These are phyloP conservation scores for Trichoderma sp. DNA, from an alignment of 2,329 filamentous ascomycete species.

Conservation along the genomic window DNA sequence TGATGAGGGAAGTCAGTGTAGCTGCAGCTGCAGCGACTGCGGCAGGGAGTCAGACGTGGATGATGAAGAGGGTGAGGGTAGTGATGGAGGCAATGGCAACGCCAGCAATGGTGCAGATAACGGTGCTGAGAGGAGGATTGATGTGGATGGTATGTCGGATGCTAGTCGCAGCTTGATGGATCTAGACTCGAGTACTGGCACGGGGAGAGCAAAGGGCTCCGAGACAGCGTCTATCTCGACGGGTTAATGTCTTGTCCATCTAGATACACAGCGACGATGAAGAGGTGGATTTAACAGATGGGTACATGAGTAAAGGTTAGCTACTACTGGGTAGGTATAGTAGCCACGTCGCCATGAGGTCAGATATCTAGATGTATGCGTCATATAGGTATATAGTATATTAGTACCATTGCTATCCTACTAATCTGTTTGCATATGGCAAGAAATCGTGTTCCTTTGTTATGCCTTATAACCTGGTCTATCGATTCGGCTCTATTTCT, in stretches of 20 bases:
- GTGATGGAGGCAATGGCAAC: conserved; percentile 18
- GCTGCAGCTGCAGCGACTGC: conserved; percentile 41
- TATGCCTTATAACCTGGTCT: background rate
- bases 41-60: conserved; percentile 27
- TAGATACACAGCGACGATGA: background rate
- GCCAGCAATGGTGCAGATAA: conserved; percentile 17
- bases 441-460: background rate
- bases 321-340: background rate
- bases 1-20: conserved; percentile 21
- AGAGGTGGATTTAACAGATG: background rate
- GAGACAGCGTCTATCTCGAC: conserved; percentile 37
- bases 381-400: background rate
- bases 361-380: background rate
- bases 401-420: background rate
- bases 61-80: conserved; percentile 16
- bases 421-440: background rate
- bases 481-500: background rate
- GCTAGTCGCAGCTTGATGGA: conserved; percentile 39
- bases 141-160: conserved; percentile 34
- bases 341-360: background rate
- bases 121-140: conserved; percentile 18
- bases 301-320: background rate
- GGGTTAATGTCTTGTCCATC: background rate
- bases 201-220: conserved; percentile 35
- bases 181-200: conserved; percentile 36